Conservation (phyloP, 495 filamentous ascomycete genomes). For the Sporormia fimetaria region DNA sequence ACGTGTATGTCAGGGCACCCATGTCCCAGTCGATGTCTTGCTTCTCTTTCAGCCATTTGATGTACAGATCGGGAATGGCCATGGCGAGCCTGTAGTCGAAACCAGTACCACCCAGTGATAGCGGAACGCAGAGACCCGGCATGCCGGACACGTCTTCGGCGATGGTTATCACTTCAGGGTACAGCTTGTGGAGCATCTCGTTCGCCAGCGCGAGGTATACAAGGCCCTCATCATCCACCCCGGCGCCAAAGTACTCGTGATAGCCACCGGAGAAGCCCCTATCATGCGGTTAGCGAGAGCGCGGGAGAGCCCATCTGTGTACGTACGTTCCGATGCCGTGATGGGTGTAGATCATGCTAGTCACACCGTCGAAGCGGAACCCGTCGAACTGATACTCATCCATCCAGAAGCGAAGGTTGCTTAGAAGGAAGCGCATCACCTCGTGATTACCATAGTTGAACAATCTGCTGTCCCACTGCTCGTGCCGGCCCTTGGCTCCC, state of each 20-base stretch:
- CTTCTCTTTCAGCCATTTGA: constrained; percentile 93
- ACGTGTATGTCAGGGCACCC: constrained; percentile 65
- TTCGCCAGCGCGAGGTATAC: constrained; percentile 96
- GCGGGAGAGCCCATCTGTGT: background rate
- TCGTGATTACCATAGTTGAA: constrained; percentile 97
- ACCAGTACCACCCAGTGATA: constrained; percentile 79
- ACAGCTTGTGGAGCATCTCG: constrained; percentile 83
- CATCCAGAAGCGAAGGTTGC: constrained; percentile 98
- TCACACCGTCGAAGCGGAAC: constrained; percentile 96
- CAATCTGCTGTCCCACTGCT: constrained; percentile 87
- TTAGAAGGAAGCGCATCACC: constrained; percentile 84
- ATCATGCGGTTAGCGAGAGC: constrained; percentile 21
- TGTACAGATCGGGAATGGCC: constrained; percentile 98
- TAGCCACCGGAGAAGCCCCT: constrained; percentile 97
- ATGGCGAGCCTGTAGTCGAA: constrained; percentile 98
- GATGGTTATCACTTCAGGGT: constrained; percentile 77
- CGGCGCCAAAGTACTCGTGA: constrained; percentile 90
- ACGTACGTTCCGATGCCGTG: constrained; percentile 97
- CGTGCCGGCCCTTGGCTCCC: constrained; percentile 71
- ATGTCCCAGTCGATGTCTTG: constrained; percentile 91
- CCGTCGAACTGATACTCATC: constrained; percentile 95
- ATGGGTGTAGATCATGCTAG: constrained; percentile 92
- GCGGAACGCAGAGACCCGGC: constrained; percentile 80
- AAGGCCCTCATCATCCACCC: constrained; percentile 89
- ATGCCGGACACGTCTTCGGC: constrained; percentile 98